Evolutionary conservation across 345 rosid genomes (phyloP), one percentile per base, ranked within the genome.

Genomic region (Syzygium aqueum): DNA sequence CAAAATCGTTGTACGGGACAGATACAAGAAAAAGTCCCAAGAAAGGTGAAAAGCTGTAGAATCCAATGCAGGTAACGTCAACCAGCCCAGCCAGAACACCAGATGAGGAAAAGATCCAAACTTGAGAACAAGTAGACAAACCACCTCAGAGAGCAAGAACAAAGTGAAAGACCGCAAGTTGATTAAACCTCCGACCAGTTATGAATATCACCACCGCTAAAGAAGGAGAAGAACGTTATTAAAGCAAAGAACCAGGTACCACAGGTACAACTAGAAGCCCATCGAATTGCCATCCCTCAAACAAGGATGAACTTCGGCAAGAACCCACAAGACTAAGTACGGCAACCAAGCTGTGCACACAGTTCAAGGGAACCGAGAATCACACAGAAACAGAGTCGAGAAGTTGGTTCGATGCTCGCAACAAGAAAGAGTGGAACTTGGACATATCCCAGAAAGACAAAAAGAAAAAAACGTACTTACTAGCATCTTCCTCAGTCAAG

Each of bases 401-500:
- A 86, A 17, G 61, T 37, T 30, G 27, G 54, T 43, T 80, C 19
- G 88, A 16, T 21, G 53, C 6, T 53, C 30, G 5, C 28, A 56
- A 22, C 57, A 51, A 77, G 27, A 86, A 46, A 73, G 77, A 84
- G 40, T 13, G 40, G 87, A 88, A 85, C 91, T 89, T 88, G 88
- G 77, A 57, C 57, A 82, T 78, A 43, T 67, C 85, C 87, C 89
- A 82, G 82, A 88, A 87, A 84, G 88, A 56, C 8, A 6, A 82
- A 59, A 46, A 84, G 85, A 50, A 90, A 89, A 92, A 91, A 93
- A 96, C 99, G 96, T 97, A 97, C 99, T 97, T 97, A 97, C 99
- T 95, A 96, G 99, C 98, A 96, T 95, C 98, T 95, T 95, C 98
- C 90, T 95, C 92, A 88, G 92, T 93, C 91, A 91, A 88, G 86